phyloP scores from a whole-genome alignment of 75 land plant genomes.

The Gnetum montanum region DNA sequence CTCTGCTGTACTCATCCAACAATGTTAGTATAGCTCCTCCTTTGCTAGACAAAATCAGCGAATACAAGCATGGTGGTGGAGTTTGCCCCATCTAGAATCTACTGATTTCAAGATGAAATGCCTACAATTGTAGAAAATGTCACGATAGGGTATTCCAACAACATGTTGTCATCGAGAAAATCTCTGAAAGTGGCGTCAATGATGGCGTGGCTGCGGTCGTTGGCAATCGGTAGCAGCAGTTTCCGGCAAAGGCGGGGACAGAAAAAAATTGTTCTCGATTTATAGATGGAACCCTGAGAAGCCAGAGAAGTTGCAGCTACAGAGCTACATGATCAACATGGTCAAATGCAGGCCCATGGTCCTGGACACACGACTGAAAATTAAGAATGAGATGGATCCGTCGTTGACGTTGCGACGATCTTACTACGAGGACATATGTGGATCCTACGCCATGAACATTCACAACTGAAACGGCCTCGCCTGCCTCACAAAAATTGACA shows the following conservation, averaged over 20 bases:
- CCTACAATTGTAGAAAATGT: too few relatives aligned
- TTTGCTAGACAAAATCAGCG: too few relatives aligned
- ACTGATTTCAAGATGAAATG: too few relatives aligned
- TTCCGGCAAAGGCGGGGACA: background rate
- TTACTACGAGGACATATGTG: conserved; percentile 92
- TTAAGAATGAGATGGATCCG: conserved; percentile 86
- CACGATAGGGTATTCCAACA: too few relatives aligned
- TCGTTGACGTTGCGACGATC: conserved; percentile 78
- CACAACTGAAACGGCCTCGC: conserved; percentile 82
- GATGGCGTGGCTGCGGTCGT: too few relatives aligned
- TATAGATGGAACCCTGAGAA: conserved; percentile 46
- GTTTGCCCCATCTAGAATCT: too few relatives aligned
- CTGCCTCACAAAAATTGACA: conserved; percentile 75
- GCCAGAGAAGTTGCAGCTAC: conserved; percentile 26
- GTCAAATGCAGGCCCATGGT: conserved; percentile 92
- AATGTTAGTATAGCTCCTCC: too few relatives aligned
- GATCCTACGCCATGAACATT: conserved; percentile 96
- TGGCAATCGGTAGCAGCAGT: background rate
- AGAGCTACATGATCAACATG: conserved; percentile 50
- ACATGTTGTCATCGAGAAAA: too few relatives aligned
- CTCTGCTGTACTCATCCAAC: too few relatives aligned
- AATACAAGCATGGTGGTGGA: too few relatives aligned
- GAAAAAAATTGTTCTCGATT: conserved; percentile 37
- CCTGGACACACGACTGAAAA: conserved; percentile 91
- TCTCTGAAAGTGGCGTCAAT: too few relatives aligned